A percentile compares a stretch with the other conserved stretches of the same genome.
Conservation (phyloP, 2,329 filamentous ascomycete species). For the Mariannaea elegans region DNA sequence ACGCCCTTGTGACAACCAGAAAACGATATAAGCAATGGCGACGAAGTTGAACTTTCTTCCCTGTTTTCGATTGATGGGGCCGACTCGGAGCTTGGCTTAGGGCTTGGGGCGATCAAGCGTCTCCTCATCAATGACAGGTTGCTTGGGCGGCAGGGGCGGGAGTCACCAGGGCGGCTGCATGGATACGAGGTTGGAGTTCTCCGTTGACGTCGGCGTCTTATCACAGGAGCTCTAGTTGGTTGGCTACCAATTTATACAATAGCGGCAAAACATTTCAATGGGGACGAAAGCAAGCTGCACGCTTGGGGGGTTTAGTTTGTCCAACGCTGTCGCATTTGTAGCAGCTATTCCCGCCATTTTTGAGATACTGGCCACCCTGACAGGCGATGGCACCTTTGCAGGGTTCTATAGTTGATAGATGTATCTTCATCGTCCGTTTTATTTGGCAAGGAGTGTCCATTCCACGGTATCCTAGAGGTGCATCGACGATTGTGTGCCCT, state of each 20-base stretch:
- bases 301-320: no score
- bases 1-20: no score
- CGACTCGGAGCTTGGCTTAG: conserved; percentile 7
- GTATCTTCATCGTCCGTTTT: conserved; percentile 4
- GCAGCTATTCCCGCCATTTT: no score
- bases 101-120: conserved; percentile 9
- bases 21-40: background rate
- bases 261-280: conserved; percentile 1
- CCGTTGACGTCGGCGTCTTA: background rate
- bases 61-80: conserved; percentile 7
- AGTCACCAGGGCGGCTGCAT: background rate
- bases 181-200: conserved; percentile 9
- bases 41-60: background rate
- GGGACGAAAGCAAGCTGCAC: background rate
- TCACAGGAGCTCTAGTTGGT: background rate
- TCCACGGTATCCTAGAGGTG: background rate
- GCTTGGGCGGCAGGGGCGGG: conserved; percentile 9
- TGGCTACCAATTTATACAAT: background rate
- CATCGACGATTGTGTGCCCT: background rate
- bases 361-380: background rate
- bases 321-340: no score
- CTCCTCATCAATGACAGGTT: background rate
- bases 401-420: background rate
- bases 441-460: background rate
- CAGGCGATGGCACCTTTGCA: background rate